Evolutionary conservation across 495 filamentous ascomycete species (phyloP).

Genomic region (Hypoxylon fuscum): DNA sequence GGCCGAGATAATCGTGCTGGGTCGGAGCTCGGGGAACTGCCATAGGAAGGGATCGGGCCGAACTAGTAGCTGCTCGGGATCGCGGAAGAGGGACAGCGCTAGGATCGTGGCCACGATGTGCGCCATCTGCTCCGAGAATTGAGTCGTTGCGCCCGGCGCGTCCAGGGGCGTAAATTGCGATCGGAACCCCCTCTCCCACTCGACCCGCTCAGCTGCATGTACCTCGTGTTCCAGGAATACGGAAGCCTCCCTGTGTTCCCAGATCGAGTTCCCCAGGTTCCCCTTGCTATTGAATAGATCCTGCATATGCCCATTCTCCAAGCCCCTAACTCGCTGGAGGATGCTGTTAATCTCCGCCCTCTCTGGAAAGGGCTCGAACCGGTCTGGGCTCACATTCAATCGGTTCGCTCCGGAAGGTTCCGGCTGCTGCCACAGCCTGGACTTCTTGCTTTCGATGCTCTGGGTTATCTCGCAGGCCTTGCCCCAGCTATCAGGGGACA

Average conservation of each 20-base stretch:
- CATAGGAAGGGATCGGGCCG: conserved; percentile 23
- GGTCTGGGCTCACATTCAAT: neutral
- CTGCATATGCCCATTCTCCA: conserved; percentile 14
- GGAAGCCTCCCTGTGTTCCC: neutral
- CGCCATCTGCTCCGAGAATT: conserved; percentile 18
- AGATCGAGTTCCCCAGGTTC: conserved; percentile 1
- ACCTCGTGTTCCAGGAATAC: conserved; percentile 1
- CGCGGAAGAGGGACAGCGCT: conserved; percentile 12
- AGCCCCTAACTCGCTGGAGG: conserved; percentile 13
- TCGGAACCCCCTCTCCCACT: neutral
- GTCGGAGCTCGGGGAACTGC: neutral
- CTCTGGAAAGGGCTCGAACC: conserved; percentile 22
- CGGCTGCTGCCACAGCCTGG: neutral
- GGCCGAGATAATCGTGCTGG: conserved; percentile 24
- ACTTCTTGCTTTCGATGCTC: neutral
- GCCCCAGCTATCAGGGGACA: conserved; percentile 5
- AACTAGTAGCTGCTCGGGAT: conserved; percentile 6
- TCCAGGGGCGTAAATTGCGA: neutral
- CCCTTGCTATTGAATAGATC: neutral
- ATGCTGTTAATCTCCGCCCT: conserved; percentile 6
- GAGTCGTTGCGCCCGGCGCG: neutral
- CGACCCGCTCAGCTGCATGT: neutral
- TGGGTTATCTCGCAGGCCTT: neutral
- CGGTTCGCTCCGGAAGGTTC: neutral
- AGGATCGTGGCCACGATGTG: conserved; percentile 15